A percentile compares a stretch with the other conserved stretches of the same genome.
These are phyloP conservation scores for Phytophthora tubulina DNA, from an alignment of 352 stramenopile genomes.

Conservation along the genomic window DNA sequence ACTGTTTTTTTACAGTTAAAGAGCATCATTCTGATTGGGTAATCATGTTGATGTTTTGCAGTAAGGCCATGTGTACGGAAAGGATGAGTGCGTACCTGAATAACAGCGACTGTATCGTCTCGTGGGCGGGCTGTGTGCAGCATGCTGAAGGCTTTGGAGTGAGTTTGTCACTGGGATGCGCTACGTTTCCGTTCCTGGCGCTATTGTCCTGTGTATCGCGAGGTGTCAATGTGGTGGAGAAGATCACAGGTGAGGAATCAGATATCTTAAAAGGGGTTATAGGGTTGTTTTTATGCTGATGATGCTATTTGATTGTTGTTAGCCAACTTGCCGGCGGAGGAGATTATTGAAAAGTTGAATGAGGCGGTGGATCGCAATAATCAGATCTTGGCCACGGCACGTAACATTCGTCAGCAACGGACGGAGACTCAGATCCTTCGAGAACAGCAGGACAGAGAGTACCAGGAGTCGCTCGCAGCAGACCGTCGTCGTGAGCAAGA, in stretches of 20 bases:
- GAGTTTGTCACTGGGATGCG: slow-evolving; percentile 84
- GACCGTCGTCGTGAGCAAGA: slow-evolving; percentile 88
- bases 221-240: slow-evolving; percentile 86
- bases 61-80: slow-evolving; percentile 74
- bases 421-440: slow-evolving; percentile 90
- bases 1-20: slow-evolving; percentile 11
- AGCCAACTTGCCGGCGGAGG: slow-evolving; percentile 68
- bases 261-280: not conserved
- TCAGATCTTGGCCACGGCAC: slow-evolving; percentile 73
- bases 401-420: slow-evolving; percentile 75
- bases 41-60: slow-evolving; percentile 28
- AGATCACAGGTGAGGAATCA: slow-evolving; percentile 72
- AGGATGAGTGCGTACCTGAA: slow-evolving; percentile 78
- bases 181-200: slow-evolving; percentile 83
- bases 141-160: slow-evolving; percentile 83
- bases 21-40: slow-evolving; percentile 23
- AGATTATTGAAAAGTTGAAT: slow-evolving; percentile 74
- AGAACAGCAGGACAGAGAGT: slow-evolving; percentile 94
- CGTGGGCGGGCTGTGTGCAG: slow-evolving; percentile 85
- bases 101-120: slow-evolving; percentile 85
- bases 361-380: slow-evolving; percentile 76
- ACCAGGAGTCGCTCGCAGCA: slow-evolving; percentile 91
- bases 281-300: not conserved
- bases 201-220: slow-evolving; percentile 83
- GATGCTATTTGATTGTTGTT: slow-evolving; percentile 10